Evolutionary conservation across 2,329 filamentous ascomycete species (phyloP), one percentile per base, ranked within the genome.

Genomic region (Aplosporella prunicola): DNA sequence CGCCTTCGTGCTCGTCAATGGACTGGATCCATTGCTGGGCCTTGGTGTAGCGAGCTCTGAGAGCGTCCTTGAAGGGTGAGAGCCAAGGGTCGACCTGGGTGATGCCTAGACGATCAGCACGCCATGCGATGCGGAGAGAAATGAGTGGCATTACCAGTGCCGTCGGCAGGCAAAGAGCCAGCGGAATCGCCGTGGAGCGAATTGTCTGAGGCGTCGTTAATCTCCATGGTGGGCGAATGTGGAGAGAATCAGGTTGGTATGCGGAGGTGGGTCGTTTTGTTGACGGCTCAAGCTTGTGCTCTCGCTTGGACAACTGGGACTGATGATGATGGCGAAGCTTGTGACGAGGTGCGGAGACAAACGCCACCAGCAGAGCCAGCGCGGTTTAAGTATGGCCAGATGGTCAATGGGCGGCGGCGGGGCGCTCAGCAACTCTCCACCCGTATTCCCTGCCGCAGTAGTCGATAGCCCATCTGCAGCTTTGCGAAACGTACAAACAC

Each of bases 21-120:
- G 67, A 80, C 57, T 82, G 77, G 53, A 95, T 83, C 91, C 89
- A 96, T 41, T 82, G 68, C 51, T 93, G 79, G 9, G 88, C 78
- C 56, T 83, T 85, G 41, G 73, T 64, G 61, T 80, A 95, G 54
- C 91, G 78, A 43, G 76, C 73, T 59, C 76, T 80, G 46, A 98
- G 69, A 20, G 79, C 68, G 39, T 81, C 84, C 51, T 78, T 74
- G 69, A 93, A 95, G 4, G 91, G 89, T 35, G 76, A 74, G 37
- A 98, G 77, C 76, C 81, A 96, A 30, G 88, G 86, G 57, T 98
- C 91, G 42, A 96, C 72, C 58, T 83, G 67, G 47, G 93, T 63
- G 35, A 95, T 87, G 50, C 89, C 91, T 93, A 5, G 25, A 6
- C 27, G 24, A 39, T 54, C 40, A 53, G 52, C 35, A 32, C 22